A percentile compares a stretch with the other conserved stretches of the same genome.
phyloP scores from a whole-genome alignment of 2,329 filamentous ascomycete species.

The Aspergillus sp. region DNA sequence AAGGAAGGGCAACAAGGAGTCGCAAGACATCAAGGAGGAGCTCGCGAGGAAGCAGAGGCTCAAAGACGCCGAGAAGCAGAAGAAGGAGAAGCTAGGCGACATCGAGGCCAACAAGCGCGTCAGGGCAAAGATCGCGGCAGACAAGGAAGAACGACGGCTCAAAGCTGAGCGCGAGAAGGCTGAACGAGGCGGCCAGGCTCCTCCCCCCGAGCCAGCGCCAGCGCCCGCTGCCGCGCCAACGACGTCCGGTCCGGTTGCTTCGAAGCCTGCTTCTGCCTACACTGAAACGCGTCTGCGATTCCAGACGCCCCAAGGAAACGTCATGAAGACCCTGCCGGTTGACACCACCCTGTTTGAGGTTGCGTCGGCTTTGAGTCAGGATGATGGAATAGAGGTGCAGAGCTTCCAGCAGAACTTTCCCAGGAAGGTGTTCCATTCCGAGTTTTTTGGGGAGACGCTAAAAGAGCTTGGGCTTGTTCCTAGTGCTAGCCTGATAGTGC shows the following conservation, averaged over 20 bases:
- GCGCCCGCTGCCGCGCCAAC: constrained; percentile 36
- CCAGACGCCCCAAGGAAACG: constrained; percentile 64
- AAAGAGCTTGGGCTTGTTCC: constrained; percentile 88
- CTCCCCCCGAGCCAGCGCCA: constrained; percentile 40
- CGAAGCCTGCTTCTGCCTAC: constrained; percentile 61
- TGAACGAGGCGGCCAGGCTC: constrained; percentile 63
- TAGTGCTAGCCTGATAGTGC: constrained; percentile 76
- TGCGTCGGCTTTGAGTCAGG: constrained; percentile 61
- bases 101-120: constrained; percentile 78
- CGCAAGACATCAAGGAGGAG: constrained; percentile 82
- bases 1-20: constrained; percentile 80
- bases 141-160: constrained; percentile 78
- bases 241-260: constrained; percentile 39
- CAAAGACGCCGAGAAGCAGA: constrained; percentile 80
- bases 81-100: constrained; percentile 78
- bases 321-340: constrained; percentile 79
- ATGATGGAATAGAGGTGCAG: constrained; percentile 59
- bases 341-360: constrained; percentile 92
- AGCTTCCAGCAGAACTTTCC: constrained; percentile 85
- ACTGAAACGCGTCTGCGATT: constrained; percentile 73
- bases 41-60: constrained; percentile 79
- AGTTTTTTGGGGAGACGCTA: constrained; percentile 82
- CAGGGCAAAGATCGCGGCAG: constrained; percentile 85
- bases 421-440: constrained; percentile 61
- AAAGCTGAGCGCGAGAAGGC: constrained; percentile 83